These are phyloP conservation scores for Fusarium armeniacum DNA, from an alignment of 2,329 filamentous ascomycete genomes.

Conservation along the genomic window DNA sequence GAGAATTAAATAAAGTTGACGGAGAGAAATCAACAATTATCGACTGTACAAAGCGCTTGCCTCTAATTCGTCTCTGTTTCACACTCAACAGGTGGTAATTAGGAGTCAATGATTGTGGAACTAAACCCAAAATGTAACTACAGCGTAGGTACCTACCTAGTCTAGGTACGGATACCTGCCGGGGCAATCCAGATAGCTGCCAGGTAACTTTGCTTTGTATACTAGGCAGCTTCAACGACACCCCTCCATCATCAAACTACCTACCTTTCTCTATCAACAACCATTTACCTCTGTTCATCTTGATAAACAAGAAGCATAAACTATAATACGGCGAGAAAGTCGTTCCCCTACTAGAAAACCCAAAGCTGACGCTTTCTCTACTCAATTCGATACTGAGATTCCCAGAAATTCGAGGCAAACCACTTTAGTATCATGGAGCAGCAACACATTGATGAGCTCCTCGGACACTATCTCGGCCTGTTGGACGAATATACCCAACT, in stretches of 20 bases:
- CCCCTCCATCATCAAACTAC: slow-evolving; percentile 4
- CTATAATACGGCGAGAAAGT: not conserved
- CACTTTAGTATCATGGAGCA: slow-evolving; percentile 45
- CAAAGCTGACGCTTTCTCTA: not conserved
- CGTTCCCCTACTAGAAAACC: not conserved
- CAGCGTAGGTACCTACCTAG: not conserved
- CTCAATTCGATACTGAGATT: not conserved
- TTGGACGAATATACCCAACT: slow-evolving; percentile 76
- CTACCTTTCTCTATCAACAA: slow-evolving; percentile 9
- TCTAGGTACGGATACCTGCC: not conserved
- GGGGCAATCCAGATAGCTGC: not conserved
- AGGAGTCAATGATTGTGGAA: slow-evolving; percentile 1
- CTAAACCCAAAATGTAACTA: slow-evolving; percentile 37
- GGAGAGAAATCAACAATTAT: not conserved
- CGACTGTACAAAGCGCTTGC: not conserved
- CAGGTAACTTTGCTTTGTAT: slow-evolving; percentile 7
- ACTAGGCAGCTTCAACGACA: slow-evolving; percentile 12
- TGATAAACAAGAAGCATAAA: not conserved
- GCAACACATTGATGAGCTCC: slow-evolving; percentile 70
- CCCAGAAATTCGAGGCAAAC: not conserved
- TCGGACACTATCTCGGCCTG: slow-evolving; percentile 74
- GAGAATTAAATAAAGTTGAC: not conserved
- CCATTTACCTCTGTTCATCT: not conserved
- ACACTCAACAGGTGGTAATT: not conserved
- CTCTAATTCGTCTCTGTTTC: not conserved